Conservation (phyloP, 371 early-diverging fungal genomes). For the Blakeslea trispora region DNA sequence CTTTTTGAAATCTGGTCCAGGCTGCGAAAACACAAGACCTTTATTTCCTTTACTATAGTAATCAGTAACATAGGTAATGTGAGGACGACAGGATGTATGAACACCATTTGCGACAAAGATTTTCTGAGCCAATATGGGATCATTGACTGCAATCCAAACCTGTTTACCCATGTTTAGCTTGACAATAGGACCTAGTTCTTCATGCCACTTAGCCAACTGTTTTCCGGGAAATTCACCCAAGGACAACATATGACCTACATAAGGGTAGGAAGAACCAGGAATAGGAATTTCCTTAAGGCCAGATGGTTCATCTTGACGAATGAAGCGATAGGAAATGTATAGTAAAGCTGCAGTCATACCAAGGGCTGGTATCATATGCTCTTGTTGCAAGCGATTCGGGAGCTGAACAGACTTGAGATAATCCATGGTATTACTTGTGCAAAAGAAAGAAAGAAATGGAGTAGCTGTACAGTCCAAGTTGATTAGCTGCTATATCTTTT, state of each 20-base stretch:
- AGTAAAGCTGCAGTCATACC: no score
- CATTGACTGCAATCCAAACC: slow-evolving; percentile 14
- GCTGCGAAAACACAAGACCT: slow-evolving; percentile 15
- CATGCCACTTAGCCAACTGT: slow-evolving; percentile 18
- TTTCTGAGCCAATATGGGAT: slow-evolving; percentile 19
- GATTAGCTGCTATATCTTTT: no score
- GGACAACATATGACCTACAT: background rate
- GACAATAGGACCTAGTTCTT: slow-evolving; percentile 17
- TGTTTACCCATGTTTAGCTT: slow-evolving; percentile 15
- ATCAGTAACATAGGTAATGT: background rate
- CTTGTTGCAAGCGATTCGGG: no score
- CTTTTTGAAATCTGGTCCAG: slow-evolving; percentile 1
- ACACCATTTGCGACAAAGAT: slow-evolving; percentile 18
- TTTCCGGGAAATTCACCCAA: slow-evolving; percentile 5
- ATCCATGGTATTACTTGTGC: no score
- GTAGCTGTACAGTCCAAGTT: no score
- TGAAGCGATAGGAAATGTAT: no score
- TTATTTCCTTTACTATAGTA: slow-evolving; percentile 18
- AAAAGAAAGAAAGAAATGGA: no score
- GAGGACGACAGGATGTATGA: slow-evolving; percentile 10
- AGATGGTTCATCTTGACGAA: no score
- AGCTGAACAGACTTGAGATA: no score
- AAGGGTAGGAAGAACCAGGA: no score
- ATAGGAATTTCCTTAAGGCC: no score
- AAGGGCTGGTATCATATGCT: no score